These are phyloP conservation scores for Bipolaris bicolor DNA, from an alignment of 2,329 filamentous ascomycete species.

Conservation along the genomic window DNA sequence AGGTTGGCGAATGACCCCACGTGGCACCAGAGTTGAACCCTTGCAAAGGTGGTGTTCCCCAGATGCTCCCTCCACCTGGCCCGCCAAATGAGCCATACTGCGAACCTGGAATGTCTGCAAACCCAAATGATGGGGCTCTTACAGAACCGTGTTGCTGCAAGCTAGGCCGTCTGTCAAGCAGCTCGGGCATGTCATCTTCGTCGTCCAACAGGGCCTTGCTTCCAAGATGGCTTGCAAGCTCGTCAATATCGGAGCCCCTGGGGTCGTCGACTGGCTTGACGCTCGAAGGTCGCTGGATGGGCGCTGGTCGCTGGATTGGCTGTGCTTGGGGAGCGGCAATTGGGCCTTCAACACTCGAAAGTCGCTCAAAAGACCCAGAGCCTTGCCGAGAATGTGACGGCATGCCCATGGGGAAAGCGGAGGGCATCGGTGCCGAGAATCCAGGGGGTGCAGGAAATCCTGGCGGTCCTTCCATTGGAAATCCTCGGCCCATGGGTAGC, in stretches of 20 bases:
- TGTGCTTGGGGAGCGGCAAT: conserved; percentile 61
- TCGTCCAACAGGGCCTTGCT: conserved; percentile 85
- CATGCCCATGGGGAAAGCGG: conserved; percentile 48
- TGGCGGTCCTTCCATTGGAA: conserved; percentile 60
- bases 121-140: conserved; percentile 41
- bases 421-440: conserved; percentile 43
- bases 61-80: conserved; percentile 45
- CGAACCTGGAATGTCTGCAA: conserved; percentile 42
- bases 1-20: conserved; percentile 51
- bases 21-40: conserved; percentile 48
- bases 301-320: conserved; percentile 80
- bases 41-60: conserved; percentile 51
- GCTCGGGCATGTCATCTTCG: conserved; percentile 61
- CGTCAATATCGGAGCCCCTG: conserved; percentile 63
- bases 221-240: conserved; percentile 79
- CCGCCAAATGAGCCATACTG: conserved; percentile 44
- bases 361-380: conserved; percentile 66
- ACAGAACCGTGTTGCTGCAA: conserved; percentile 44
- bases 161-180: conserved; percentile 60
- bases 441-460: conserved; percentile 50
- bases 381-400: conserved; percentile 75
- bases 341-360: conserved; percentile 63
- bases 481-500: conserved; percentile 64
- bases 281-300: conserved; percentile 86
- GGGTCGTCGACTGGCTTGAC: conserved; percentile 62